Base-by-base conservation (phyloP, 169 alveolate species). In the Plasmodium falciparum region DNA sequence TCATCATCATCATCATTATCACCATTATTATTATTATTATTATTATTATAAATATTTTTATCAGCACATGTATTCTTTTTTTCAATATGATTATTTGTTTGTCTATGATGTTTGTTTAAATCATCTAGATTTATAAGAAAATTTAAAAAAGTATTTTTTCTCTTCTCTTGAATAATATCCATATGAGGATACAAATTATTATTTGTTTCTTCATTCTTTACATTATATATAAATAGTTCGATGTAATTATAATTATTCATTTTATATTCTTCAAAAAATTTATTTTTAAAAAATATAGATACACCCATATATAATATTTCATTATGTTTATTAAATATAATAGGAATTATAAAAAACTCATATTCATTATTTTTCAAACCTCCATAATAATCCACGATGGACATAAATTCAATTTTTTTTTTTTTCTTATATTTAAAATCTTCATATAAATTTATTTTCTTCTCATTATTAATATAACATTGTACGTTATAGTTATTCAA, bases 381-480 rank as follows among this genome's bases (percentile, higher is more conserved):
- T 1, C 74, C 91, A 83, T 69, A 70, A 29, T 83, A 83, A 70
- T 83, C 91, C 50, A 83, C 26, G n/a, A 49, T 66, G 17, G 86
- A 67, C 9, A 83, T 49, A 49, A 83, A 83, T 3, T 49, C 39
- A 6, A 61, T 4, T 62, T 52, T 69, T 54, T 69, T 83, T 52
- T 47, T 83, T 29, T 49, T 83, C 85, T 70, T 52, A 43, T 83
- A 83, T 50, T 83, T 83, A 50, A 83, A 83, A 29, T 83, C 91
- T 33, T 83, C 71, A 33, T 47, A 83, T 24, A 83, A 33, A 58
- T 83, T 65, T 83, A 83, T 63, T 29, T 83, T 70, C n/a, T 83
- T 83, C 62, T 83, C 91, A 83, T 83, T 83, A 15, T 83, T 83
- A 11, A 83, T 70, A 69, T 69, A 83, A 63, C 69, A 83, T 70